phyloP scores from a whole-genome alignment of 2,329 filamentous ascomycete genomes.

The Tricladium varicosporioides region DNA sequence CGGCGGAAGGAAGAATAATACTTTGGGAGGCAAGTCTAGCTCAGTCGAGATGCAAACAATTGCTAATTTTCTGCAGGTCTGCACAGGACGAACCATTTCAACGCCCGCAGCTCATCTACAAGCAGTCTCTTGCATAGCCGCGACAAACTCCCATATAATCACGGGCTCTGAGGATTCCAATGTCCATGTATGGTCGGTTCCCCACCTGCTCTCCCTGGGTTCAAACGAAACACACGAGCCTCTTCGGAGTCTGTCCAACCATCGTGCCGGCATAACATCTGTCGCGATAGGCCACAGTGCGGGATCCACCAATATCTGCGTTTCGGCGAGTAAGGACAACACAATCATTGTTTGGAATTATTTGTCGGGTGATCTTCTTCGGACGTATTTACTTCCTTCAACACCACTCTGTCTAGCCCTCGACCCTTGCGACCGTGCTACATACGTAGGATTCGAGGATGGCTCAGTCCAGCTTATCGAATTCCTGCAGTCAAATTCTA shows the following conservation, averaged over 20 bases:
- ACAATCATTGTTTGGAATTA: slow-evolving; percentile 95
- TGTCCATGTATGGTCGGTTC: slow-evolving; percentile 86
- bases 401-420: slow-evolving; percentile 70
- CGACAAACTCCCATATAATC: slow-evolving; percentile 70
- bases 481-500: slow-evolving; percentile 56
- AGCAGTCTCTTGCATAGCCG: slow-evolving; percentile 71
- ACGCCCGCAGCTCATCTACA: slow-evolving; percentile 79
- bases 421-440: slow-evolving; percentile 79
- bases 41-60: slow-evolving; percentile 1
- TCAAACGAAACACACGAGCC: slow-evolving; percentile 62
- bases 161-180: slow-evolving; percentile 84
- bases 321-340: slow-evolving; percentile 82
- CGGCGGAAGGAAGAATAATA: slow-evolving; percentile 79
- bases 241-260: slow-evolving; percentile 72
- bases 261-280: slow-evolving; percentile 70
- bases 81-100: slow-evolving; percentile 72
- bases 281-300: slow-evolving; percentile 62
- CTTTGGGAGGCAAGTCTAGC: slow-evolving; percentile 79
- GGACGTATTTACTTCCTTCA: slow-evolving; percentile 78
- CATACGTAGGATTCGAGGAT: slow-evolving; percentile 79
- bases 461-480: slow-evolving; percentile 79
- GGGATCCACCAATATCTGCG: slow-evolving; percentile 74
- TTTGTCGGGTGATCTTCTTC: slow-evolving; percentile 69
- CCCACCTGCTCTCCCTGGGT: slow-evolving; percentile 64
- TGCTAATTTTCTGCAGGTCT: slow-evolving; percentile 49